Evolutionary conservation across 805 yeast species (phyloP).

Genomic region (Maudiozyma serrabonitensis): DNA sequence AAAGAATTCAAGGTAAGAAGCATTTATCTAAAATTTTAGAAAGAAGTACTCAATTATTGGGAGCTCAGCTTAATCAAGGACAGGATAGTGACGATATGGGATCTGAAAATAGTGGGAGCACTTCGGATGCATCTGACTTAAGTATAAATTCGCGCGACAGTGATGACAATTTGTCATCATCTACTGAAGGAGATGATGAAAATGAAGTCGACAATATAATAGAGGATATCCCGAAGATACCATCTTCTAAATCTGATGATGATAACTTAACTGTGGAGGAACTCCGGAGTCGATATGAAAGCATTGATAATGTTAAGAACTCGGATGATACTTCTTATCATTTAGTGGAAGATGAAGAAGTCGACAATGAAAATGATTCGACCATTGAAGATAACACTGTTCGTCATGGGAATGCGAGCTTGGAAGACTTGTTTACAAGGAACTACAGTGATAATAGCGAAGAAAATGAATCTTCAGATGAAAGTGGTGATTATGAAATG

Average conservation of each 20-base stretch:
- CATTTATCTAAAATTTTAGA: conserved; percentile 82
- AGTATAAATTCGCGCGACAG: conserved; percentile 14
- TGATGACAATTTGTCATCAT: conserved; percentile 12
- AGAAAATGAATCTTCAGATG: conserved; percentile 6
- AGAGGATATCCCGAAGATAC: not conserved
- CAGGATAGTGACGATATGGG: conserved; percentile 8
- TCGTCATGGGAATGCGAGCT: conserved; percentile 30
- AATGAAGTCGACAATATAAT: not conserved
- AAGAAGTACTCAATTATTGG: conserved; percentile 81
- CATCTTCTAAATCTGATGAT: conserved; percentile 1
- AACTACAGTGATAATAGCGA: conserved; percentile 11
- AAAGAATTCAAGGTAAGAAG: conserved; percentile 73
- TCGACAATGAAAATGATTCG: conserved; percentile 11
- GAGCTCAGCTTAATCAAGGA: conserved; percentile 58
- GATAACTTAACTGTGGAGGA: conserved; percentile 35
- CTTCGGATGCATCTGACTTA: conserved; percentile 7
- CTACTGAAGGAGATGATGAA: conserved; percentile 5
- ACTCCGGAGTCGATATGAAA: conserved; percentile 35
- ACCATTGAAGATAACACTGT: conserved; percentile 10
- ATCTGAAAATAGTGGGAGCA: conserved; percentile 1
- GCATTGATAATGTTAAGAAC: conserved; percentile 5
- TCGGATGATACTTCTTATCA: conserved; percentile 2
- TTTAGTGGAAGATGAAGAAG: conserved; percentile 3
- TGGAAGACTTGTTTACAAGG: conserved; percentile 2
- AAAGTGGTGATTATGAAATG: conserved; percentile 4